These are phyloP conservation scores for Ceratobasidium sp. DNA, from an alignment of 1,284 basidiomycete species.

Conservation along the genomic window DNA sequence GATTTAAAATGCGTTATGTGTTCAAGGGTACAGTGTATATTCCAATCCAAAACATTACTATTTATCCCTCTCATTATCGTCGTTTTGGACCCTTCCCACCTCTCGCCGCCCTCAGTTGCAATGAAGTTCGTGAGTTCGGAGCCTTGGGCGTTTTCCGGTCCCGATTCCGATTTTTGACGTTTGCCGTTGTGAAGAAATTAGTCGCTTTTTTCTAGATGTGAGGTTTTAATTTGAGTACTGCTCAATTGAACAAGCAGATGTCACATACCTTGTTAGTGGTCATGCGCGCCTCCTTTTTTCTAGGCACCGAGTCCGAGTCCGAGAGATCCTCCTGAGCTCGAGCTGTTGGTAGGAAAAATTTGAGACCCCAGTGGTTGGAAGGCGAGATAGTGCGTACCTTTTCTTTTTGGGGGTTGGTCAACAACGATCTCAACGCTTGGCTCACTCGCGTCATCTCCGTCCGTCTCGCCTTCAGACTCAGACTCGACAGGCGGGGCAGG, in stretches of 20 bases:
- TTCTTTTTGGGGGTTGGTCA: slow-evolving; percentile 19
- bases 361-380: not conserved
- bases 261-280: slow-evolving; percentile 86
- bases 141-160: slow-evolving; percentile 41
- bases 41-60: not conserved
- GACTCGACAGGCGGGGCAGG: slow-evolving; percentile 47
- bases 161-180: slow-evolving; percentile 88
- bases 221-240: slow-evolving; percentile 33
- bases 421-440: not conserved
- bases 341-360: not conserved
- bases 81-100: slow-evolving; percentile 35
- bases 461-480: slow-evolving; percentile 51
- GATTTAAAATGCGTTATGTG: too few relatives aligned
- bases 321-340: slow-evolving; percentile 47
- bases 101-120: slow-evolving; percentile 40
- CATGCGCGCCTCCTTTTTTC: slow-evolving; percentile 79
- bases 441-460: slow-evolving; percentile 50
- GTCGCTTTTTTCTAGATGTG: slow-evolving; percentile 78
- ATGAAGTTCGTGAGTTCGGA: slow-evolving; percentile 4
- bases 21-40: not conserved
- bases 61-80: not conserved
- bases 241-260: too few relatives aligned
- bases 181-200: slow-evolving; percentile 90
- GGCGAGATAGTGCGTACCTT: slow-evolving; percentile 13
- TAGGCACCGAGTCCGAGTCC: slow-evolving; percentile 51